phyloP scores from a whole-genome alignment of 352 stramenopile species.

The Pythium grandisporangium region DNA sequence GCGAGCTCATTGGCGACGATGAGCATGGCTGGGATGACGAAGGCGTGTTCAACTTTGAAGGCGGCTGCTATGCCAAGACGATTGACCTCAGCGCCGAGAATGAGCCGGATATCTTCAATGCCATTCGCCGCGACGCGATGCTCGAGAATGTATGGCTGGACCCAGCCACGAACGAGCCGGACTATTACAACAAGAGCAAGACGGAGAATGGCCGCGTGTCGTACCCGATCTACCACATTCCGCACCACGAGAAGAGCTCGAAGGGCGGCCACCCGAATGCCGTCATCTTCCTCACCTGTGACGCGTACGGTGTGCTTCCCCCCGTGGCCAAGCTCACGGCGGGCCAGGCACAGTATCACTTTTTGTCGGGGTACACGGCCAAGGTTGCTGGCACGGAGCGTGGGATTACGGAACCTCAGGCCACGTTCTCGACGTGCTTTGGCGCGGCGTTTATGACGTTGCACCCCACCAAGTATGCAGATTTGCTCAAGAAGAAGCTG shows the following conservation, averaged over 20 bases:
- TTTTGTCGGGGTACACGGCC: conserved; percentile 43
- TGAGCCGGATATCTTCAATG: conserved; percentile 93
- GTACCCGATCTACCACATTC: conserved; percentile 53
- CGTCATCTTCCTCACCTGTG: conserved; percentile 95
- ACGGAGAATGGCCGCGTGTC: conserved; percentile 46
- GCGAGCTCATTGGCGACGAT: conserved; percentile 93
- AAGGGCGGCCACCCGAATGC: conserved; percentile 58
- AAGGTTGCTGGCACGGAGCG: conserved; percentile 47
- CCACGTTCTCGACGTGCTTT: conserved; percentile 51
- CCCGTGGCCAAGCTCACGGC: conserved; percentile 89
- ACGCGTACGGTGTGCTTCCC: conserved; percentile 94
- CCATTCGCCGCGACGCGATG: conserved; percentile 34
- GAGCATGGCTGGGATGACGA: conserved; percentile 53
- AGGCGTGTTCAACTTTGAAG: conserved; percentile 97
- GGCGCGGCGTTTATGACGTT: conserved; percentile 45
- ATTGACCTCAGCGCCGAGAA: conserved; percentile 91
- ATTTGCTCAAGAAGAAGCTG: conserved; percentile 51
- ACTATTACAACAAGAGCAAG: conserved; percentile 53
- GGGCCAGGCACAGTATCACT: conserved; percentile 96
- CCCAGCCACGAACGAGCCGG: conserved; percentile 23
- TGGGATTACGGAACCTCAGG: conserved; percentile 37
- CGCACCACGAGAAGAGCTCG: conserved; percentile 31
- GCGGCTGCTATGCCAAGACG: conserved; percentile 96
- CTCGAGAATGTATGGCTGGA: conserved; percentile 51
- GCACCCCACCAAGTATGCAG: conserved; percentile 44